Percentiles rank a stretch among this genome's conserved stretches.
phyloP scores from a whole-genome alignment of 441 rosid genomes.

The Jatropha multifida region DNA sequence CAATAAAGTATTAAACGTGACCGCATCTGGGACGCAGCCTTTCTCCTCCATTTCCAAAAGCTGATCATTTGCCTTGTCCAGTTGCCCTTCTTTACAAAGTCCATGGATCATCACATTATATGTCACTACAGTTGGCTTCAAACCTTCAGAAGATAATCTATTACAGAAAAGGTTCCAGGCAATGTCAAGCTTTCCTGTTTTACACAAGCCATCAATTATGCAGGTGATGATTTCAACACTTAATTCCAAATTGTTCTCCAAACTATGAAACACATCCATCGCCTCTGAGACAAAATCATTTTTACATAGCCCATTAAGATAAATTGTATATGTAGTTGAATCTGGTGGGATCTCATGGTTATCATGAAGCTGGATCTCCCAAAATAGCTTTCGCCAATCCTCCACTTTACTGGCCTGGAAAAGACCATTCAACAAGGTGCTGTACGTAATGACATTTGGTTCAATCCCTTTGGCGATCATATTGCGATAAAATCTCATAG shows the following conservation, averaged over 20 bases:
- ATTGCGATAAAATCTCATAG: constrained; percentile 19
- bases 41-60: constrained; percentile 37
- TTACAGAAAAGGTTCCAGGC: constrained; percentile 10
- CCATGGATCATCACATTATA: constrained; percentile 30
- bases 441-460: constrained; percentile 24
- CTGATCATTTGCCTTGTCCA: constrained; percentile 33
- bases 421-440: constrained; percentile 11
- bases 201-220: constrained; percentile 12
- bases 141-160: constrained; percentile 17
- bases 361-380: constrained; percentile 12
- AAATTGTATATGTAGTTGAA: not conserved
- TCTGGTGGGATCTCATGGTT: not conserved
- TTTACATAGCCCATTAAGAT: constrained; percentile 14
- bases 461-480: constrained; percentile 25
- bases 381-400: constrained; percentile 9
- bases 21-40: constrained; percentile 34
- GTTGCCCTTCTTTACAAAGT: constrained; percentile 29
- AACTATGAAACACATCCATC: not conserved
- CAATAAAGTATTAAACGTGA: constrained; percentile 39
- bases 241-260: not conserved
- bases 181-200: constrained; percentile 4
- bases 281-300: constrained; percentile 20
- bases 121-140: constrained; percentile 29
- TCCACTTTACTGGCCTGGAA: constrained; percentile 2
- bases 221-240: not conserved